A percentile compares a stretch with the other conserved stretches of the same genome.
Evolutionary conservation across 1,284 basidiomycete species (phyloP).

Genomic region (Ganoderma lingzhi): DNA sequence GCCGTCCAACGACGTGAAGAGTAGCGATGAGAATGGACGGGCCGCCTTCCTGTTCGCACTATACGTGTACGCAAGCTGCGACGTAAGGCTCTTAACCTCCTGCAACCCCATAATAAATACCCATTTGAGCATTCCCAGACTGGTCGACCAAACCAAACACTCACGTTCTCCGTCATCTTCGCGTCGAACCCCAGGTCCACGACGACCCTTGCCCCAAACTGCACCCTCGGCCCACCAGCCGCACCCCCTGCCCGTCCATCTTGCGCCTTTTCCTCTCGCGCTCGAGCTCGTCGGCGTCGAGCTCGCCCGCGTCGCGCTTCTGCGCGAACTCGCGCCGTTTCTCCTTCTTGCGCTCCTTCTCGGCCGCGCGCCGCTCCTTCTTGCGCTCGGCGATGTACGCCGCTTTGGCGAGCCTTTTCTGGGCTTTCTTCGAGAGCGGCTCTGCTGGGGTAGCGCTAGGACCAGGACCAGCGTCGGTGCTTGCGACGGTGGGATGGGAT

Average conservation of each 20-base stretch:
- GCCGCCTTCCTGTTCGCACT: conserved; percentile 81
- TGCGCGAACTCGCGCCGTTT: conserved; percentile 64
- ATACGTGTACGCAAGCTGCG: conserved; percentile 92
- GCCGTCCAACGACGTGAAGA: conserved; percentile 85
- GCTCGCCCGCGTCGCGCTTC: conserved; percentile 63
- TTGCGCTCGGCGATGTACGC: conserved; percentile 74
- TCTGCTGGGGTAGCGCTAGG: conserved; percentile 21
- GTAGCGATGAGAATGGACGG: conserved; percentile 73
- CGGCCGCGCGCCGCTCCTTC: conserved; percentile 77
- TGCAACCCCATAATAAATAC: conserved; percentile 41
- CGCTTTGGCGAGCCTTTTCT: conserved; percentile 78
- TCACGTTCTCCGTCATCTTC: conserved; percentile 92
- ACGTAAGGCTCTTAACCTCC: conserved; percentile 90
- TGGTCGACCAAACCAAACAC: conserved; percentile 33
- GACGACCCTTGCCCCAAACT: conserved; percentile 81
- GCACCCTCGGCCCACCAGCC: conserved; percentile 40
- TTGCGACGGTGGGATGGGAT: not conserved
- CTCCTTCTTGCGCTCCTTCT: conserved; percentile 76
- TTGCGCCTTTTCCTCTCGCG: conserved; percentile 54
- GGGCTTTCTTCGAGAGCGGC: conserved; percentile 79
- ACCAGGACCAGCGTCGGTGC: not conserved
- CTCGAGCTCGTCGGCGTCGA: conserved; percentile 50
- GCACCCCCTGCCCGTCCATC: conserved; percentile 37
- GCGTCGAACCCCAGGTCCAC: conserved; percentile 96
- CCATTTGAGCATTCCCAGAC: not conserved